phyloP scores from a whole-genome alignment of 163 green algal genomes.

The Prototheca wickerhamii region DNA sequence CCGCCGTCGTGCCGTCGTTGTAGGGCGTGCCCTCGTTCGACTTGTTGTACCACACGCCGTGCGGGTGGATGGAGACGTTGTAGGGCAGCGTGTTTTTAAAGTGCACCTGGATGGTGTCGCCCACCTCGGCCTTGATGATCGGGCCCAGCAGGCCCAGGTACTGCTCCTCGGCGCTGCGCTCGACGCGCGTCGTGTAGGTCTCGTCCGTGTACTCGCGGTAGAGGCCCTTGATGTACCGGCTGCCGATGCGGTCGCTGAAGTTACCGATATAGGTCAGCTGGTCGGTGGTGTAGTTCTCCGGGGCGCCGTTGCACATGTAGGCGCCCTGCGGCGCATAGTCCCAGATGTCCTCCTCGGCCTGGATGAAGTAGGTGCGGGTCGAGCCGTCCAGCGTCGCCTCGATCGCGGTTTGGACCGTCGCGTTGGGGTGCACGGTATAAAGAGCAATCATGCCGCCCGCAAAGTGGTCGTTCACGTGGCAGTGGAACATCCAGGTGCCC shows the following conservation, averaged over 20 bases:
- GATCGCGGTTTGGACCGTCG: neutral
- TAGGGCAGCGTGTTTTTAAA: conserved; percentile 21
- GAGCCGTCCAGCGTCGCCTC: conserved; percentile 19
- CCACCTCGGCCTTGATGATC: conserved; percentile 49
- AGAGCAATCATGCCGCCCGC: conserved; percentile 45
- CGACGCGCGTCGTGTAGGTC: conserved; percentile 39
- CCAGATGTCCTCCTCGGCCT: conserved; percentile 47
- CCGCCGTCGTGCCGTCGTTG: conserved; percentile 43
- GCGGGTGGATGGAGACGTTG: conserved; percentile 40
- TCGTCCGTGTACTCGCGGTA: conserved; percentile 66
- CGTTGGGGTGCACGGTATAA: conserved; percentile 23
- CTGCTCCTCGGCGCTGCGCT: conserved; percentile 30
- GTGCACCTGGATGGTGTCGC: conserved; percentile 35
- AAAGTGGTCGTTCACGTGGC: conserved; percentile 50
- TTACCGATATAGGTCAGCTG: conserved; percentile 15
- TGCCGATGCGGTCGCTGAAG: conserved; percentile 23
- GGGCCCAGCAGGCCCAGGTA: conserved; percentile 68
- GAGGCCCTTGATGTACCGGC: conserved; percentile 50
- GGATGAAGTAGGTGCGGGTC: conserved; percentile 42
- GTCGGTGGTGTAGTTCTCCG: conserved; percentile 14
- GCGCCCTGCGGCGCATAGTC: conserved; percentile 42
- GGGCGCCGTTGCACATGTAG: conserved; percentile 33
- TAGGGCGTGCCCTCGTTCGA: conserved; percentile 57
- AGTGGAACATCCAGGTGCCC: conserved; percentile 40
- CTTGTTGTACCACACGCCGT: conserved; percentile 70